Evolutionary conservation across 2,329 filamentous ascomycete species (phyloP).

Genomic region (Penicillium sp.): DNA sequence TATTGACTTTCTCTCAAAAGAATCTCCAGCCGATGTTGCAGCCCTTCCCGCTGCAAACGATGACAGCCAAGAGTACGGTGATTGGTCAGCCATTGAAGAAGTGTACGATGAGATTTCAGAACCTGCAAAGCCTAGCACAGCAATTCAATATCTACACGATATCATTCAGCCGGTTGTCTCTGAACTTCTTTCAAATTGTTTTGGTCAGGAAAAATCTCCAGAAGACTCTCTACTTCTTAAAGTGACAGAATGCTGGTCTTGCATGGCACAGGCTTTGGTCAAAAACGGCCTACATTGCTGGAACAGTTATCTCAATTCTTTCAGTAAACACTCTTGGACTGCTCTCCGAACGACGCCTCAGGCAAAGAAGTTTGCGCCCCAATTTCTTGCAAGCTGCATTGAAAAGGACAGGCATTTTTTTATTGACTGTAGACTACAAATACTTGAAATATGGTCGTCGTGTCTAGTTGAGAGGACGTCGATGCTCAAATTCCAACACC

Average conservation of each 20-base stretch:
- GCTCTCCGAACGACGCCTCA: slow-evolving; percentile 44
- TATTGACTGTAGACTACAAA: slow-evolving; percentile 43
- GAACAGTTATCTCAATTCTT: slow-evolving; percentile 54
- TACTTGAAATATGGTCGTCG: slow-evolving; percentile 52
- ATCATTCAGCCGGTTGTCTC: slow-evolving; percentile 48
- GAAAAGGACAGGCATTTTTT: slow-evolving; percentile 40
- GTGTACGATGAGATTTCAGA: slow-evolving; percentile 33
- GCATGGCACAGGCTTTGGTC: slow-evolving; percentile 46
- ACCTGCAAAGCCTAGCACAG: slow-evolving; percentile 19
- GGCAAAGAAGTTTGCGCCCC: slow-evolving; percentile 45
- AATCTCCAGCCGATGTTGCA: slow-evolving; percentile 19
- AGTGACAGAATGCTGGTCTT: slow-evolving; percentile 54
- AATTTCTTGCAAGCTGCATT: slow-evolving; percentile 44
- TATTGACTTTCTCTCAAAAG: slow-evolving; percentile 36
- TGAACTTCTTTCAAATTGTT: slow-evolving; percentile 57
- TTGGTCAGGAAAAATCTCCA: slow-evolving; percentile 54
- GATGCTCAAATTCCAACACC: slow-evolving; percentile 59
- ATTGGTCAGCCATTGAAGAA: slow-evolving; percentile 54
- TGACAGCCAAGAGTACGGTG: slow-evolving; percentile 63
- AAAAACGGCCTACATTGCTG: slow-evolving; percentile 47
- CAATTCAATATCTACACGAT: slow-evolving; percentile 34
- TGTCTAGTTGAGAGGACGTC: slow-evolving; percentile 58
- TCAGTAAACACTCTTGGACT: slow-evolving; percentile 49
- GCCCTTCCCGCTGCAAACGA: slow-evolving; percentile 41
- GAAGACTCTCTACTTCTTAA: slow-evolving; percentile 53